phyloP scores from a whole-genome alignment of 2,329 filamentous ascomycete genomes.

The Fusarium falciforme region DNA sequence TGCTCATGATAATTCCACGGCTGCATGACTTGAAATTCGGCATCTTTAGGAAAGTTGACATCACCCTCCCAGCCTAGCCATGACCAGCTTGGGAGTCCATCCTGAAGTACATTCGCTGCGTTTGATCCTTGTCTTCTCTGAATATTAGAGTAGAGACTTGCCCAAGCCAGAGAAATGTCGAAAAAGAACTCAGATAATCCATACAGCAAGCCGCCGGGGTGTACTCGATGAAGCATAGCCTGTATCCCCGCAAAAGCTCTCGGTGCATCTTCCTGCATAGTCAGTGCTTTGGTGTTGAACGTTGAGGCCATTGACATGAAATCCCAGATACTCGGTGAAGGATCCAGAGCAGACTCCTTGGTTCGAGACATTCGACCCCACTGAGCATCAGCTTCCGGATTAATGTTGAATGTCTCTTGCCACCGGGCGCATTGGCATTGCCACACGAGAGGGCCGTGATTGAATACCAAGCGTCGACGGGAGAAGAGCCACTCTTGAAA shows the following conservation, averaged over 20 bases:
- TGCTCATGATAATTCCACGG: slow-evolving; percentile 22
- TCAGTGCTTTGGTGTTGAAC: slow-evolving; percentile 21
- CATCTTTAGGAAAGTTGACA: slow-evolving; percentile 16
- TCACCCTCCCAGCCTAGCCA: slow-evolving; percentile 25
- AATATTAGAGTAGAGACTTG: slow-evolving; percentile 15
- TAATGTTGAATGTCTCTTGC: slow-evolving; percentile 3
- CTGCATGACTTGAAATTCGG: slow-evolving; percentile 8
- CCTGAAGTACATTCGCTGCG: neutral
- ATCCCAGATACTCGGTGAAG: slow-evolving; percentile 20
- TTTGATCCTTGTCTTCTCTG: neutral
- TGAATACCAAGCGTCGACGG: slow-evolving; percentile 7
- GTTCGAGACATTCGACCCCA: neutral
- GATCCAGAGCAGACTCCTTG: slow-evolving; percentile 2
- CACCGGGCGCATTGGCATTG: slow-evolving; percentile 21
- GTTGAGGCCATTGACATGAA: slow-evolving; percentile 10
- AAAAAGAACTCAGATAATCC: slow-evolving; percentile 22
- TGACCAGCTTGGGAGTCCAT: slow-evolving; percentile 25
- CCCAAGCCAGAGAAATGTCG: slow-evolving; percentile 11
- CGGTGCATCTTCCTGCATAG: slow-evolving; percentile 19
- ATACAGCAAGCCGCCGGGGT: slow-evolving; percentile 16
- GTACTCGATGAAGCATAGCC: slow-evolving; percentile 21
- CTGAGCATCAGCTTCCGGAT: neutral
- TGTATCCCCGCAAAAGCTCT: slow-evolving; percentile 20
- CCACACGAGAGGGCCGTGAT: slow-evolving; percentile 5
- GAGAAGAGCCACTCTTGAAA: slow-evolving; percentile 28